Base-by-base conservation (phyloP, 306 rosid genomes). In the Cucurbita moschata region DNA sequence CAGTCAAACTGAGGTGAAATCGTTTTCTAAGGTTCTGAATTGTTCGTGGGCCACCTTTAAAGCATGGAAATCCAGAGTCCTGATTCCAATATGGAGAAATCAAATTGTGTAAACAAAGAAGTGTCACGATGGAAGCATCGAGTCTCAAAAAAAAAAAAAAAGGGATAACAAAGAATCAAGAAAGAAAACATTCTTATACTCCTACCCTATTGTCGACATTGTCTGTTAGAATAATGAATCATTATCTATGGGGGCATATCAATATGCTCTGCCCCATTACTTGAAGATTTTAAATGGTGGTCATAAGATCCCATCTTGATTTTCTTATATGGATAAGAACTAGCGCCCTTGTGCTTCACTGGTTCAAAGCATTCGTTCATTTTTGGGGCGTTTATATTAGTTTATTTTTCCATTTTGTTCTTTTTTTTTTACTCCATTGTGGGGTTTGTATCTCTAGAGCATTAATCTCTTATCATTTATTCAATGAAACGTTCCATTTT, bases 21-120 rank as follows among this genome's bases (percentile, higher is more conserved):
- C 99, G 92, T 83, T 95, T 95, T 72, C 99, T 84, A 40, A 95
- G 86, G 86, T 95, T 95, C 77, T 86, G 99, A 85, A 95, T 91
- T 59, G 99, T 95, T 80, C 99, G 88, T 56, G 84, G 71, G 75
- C 97, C 99, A 68, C 99, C 99, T 88, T 89, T 95, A 79, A 95
- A 95, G 89, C 99, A 95, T 13, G 99, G 99, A 80, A 89, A 95
- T 71, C 84, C 99, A 18, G 99, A 95, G 74, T 95, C 99, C 99
- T 95, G 88, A 81, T 63, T 62, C 57, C 86, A 44, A 71, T 78
- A 80, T 62, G 71, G 67, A 62, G 68, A 76, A 77, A 76, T 26
- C 69, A 61, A 40, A 53, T 80, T 80, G 78, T 49, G 73, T 50
- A 59, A 80, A 69, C 64, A 53, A 73, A 11, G 63, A 72, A 72